phyloP scores from a whole-genome alignment of 495 filamentous ascomycete species.

The Aspergillus indologenus region DNA sequence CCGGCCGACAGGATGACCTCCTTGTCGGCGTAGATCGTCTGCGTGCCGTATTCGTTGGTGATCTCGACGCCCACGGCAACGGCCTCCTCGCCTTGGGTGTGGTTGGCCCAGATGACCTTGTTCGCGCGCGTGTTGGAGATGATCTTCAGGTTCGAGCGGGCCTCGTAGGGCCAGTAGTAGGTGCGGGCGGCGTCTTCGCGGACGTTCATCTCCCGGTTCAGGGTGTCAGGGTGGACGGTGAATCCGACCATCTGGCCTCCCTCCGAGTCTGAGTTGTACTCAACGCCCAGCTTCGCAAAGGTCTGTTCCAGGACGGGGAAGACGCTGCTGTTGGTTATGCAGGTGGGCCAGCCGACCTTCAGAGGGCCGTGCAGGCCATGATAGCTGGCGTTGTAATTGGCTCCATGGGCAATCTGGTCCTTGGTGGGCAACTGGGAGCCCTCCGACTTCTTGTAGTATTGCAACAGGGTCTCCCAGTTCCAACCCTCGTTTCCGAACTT shows the following conservation, averaged over 20 bases:
- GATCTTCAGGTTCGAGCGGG: constrained; percentile 31
- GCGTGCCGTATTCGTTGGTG: constrained; percentile 13
- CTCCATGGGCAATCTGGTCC: constrained; percentile 20
- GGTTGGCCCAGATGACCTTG: constrained; percentile 31
- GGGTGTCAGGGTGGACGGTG: constrained; percentile 36
- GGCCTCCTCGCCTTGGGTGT: constrained; percentile 9
- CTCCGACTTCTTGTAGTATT: constrained; percentile 30
- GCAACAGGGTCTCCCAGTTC: constrained; percentile 31
- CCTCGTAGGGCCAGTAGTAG: constrained; percentile 41
- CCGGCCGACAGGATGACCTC: constrained; percentile 61
- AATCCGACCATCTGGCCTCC: constrained; percentile 40
- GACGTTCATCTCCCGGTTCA: constrained; percentile 42
- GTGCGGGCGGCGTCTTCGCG: constrained; percentile 51
- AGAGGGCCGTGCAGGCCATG: constrained; percentile 24
- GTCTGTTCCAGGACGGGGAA: constrained; percentile 11
- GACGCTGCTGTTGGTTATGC: constrained; percentile 17
- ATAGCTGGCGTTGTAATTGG: constrained; percentile 16
- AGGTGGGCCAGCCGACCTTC: constrained; percentile 26
- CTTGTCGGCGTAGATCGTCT: constrained; percentile 44
- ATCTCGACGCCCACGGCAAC: constrained; percentile 29
- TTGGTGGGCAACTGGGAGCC: constrained; percentile 17
- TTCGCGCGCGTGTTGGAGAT: constrained; percentile 31
- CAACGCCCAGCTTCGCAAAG: constrained; percentile 9
- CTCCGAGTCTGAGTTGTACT: constrained; percentile 38
- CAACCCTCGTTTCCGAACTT: constrained; percentile 28